Base-by-base conservation (phyloP, 495 filamentous ascomycete species). In the Penicillium longicatenatum region DNA sequence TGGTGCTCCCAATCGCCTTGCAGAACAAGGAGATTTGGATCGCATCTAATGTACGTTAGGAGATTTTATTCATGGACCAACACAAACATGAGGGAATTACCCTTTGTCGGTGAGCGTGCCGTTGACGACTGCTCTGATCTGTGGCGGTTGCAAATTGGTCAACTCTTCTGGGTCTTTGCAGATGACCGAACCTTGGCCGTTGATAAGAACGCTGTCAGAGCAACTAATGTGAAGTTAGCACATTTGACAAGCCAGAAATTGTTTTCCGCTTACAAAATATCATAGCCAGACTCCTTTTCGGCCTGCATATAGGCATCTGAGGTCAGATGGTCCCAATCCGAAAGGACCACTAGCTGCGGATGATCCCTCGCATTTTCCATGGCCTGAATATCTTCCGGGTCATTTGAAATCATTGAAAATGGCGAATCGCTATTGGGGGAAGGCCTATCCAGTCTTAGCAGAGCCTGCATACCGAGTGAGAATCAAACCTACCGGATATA, bases 271-370 rank as follows among this genome's bases (percentile, higher is more conserved):
- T 72, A 81, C 64, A 77, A 72, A 2, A 75, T 48, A 59, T 79
- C 70, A n/a, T 76, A 65, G 17, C 70, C 63, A 11, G 71, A 70
- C n/a, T 66, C 62, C 7, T 59, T 54, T 52, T 72, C 53, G 14
- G 77, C 65, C 4, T 71, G 61, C 57, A 66, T 68, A 19, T 70
- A 71, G 29, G 81, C 70, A 9, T 68, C 53, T 2, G 79, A 78
- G 1, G 75, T 79, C n/a, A 74, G 68, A 62, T 83, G 75, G n/a
- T 69, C 69, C 77, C 79, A 82, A 55, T 86, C 83, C 6, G 79
- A 76, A 6, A 83, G 29, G 19, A 82, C 26, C 1, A 84, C 53
- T 1, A 75, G 68, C 16, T 70, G 59, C 14, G 75, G 64, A 33
- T 76, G 63, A 10, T 55, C 41, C 26, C 70, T 76, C 11, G 82